Evolutionary conservation across 805 yeast genomes (phyloP).

Genomic region (Hanseniaspora clermontiae): DNA sequence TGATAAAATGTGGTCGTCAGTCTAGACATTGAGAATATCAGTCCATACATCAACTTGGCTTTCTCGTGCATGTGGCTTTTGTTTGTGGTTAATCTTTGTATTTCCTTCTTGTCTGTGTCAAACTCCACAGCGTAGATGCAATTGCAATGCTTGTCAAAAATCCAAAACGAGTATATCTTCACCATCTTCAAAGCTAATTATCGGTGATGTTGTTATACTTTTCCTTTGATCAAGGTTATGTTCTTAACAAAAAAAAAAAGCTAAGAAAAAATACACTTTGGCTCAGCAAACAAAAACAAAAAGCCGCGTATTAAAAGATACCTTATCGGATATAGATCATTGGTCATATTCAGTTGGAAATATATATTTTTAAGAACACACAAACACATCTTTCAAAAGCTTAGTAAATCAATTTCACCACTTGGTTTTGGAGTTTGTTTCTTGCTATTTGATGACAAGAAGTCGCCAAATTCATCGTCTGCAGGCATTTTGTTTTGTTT

Average conservation of each 20-base stretch:
- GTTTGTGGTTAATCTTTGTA: slow-evolving; percentile 42
- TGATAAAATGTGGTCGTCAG: slow-evolving; percentile 43
- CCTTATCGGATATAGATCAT: background rate
- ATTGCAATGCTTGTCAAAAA: slow-evolving; percentile 84
- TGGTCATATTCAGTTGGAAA: background rate
- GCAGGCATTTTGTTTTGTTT: slow-evolving; percentile 4
- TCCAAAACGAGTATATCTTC: slow-evolving; percentile 76
- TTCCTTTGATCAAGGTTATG: no score
- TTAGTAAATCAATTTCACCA: slow-evolving; percentile 24
- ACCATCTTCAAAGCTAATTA: slow-evolving; percentile 22
- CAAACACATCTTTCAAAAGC: slow-evolving; percentile 20
- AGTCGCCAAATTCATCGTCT: slow-evolving; percentile 29
- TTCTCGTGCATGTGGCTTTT: slow-evolving; percentile 36
- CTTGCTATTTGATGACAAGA: slow-evolving; percentile 18
- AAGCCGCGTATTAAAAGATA: background rate
- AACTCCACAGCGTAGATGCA: slow-evolving; percentile 69
- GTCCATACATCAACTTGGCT: slow-evolving; percentile 76
- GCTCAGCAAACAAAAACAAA: background rate
- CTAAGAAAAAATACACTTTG: no score
- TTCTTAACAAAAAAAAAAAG: no score
- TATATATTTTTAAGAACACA: background rate
- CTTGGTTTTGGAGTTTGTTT: slow-evolving; percentile 10
- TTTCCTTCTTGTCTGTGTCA: slow-evolving; percentile 27
- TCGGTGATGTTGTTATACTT: no score
- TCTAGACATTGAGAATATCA: slow-evolving; percentile 64